Evolutionary conservation across 2,329 filamentous ascomycete genomes (phyloP).

Genomic region (Zarea fungicola): DNA sequence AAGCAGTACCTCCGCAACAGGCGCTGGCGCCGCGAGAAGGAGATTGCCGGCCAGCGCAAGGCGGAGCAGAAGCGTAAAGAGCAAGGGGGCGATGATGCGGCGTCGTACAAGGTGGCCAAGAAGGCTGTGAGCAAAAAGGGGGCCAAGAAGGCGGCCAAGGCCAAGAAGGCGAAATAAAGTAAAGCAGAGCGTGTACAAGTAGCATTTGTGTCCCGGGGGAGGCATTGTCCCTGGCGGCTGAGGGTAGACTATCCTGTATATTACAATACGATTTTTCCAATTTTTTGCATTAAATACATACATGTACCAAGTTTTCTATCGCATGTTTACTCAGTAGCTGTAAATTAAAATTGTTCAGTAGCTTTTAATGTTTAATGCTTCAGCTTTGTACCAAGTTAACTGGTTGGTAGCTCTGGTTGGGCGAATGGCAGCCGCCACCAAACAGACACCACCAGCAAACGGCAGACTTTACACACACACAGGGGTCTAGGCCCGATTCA

Average conservation of each 20-base stretch:
- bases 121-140: conserved; percentile 31
- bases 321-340: too few relatives aligned
- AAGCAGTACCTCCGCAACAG: conserved; percentile 43
- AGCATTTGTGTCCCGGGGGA: too few relatives aligned
- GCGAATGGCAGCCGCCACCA: too few relatives aligned
- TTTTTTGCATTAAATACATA: neutral
- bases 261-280: neutral
- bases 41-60: conserved; percentile 37
- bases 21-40: conserved; percentile 37
- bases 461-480: too few relatives aligned
- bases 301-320: too few relatives aligned
- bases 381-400: too few relatives aligned
- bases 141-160: conserved; percentile 30
- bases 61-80: conserved; percentile 30
- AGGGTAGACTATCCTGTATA: conserved; percentile 1
- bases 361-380: too few relatives aligned
- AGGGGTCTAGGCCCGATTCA: too few relatives aligned
- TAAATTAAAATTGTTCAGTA: too few relatives aligned
- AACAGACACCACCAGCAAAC: too few relatives aligned
- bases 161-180: conserved; percentile 26
- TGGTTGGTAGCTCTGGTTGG: too few relatives aligned
- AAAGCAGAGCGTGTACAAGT: neutral
- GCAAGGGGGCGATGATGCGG: conserved; percentile 21
- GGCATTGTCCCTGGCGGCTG: neutral
- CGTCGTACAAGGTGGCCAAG: conserved; percentile 22